Conservation (phyloP, 225 moss, liverwort and hornwort species). For the Pleurozium schreberi region DNA sequence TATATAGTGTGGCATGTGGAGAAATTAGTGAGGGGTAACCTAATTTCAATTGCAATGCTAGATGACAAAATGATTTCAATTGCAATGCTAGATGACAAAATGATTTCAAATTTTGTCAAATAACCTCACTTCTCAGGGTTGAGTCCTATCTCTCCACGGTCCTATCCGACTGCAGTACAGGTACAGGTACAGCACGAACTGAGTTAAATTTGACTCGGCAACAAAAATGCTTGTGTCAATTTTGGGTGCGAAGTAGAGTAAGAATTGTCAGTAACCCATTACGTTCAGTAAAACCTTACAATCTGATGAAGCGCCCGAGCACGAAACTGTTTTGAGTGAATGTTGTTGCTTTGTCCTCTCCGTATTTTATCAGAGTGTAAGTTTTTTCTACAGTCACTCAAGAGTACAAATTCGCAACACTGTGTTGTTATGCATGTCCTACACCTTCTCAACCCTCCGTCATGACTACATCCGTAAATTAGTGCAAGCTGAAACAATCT, state of each 20-base stretch:
- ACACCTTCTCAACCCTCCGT: neutral
- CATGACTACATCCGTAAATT: too few species aligned
- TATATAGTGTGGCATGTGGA: too few species aligned
- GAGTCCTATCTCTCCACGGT: neutral
- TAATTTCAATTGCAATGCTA: too few species aligned
- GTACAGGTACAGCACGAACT: too few species aligned
- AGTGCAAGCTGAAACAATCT: neutral
- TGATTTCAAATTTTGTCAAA: neutral
- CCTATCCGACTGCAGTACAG: neutral
- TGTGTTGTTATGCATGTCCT: too few species aligned
- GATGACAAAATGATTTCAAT: too few species aligned
- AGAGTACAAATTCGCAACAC: neutral
- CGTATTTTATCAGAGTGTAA: neutral
- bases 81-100: neutral
- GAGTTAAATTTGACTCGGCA: neutral
- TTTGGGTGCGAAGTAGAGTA: neutral
- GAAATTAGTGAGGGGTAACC: too few species aligned
- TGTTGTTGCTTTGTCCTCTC: neutral
- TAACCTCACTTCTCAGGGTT: too few species aligned
- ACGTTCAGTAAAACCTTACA: neutral
- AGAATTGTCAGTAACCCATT: neutral
- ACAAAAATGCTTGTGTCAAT: too few species aligned
- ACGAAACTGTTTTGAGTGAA: too few species aligned
- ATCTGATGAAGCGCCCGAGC: neutral
- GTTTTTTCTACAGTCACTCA: neutral